Percentiles rank a stretch among this genome's conserved stretches.
These are phyloP conservation scores for Lumnitzera littorea DNA, from an alignment of 345 rosid species.

Conservation along the genomic window DNA sequence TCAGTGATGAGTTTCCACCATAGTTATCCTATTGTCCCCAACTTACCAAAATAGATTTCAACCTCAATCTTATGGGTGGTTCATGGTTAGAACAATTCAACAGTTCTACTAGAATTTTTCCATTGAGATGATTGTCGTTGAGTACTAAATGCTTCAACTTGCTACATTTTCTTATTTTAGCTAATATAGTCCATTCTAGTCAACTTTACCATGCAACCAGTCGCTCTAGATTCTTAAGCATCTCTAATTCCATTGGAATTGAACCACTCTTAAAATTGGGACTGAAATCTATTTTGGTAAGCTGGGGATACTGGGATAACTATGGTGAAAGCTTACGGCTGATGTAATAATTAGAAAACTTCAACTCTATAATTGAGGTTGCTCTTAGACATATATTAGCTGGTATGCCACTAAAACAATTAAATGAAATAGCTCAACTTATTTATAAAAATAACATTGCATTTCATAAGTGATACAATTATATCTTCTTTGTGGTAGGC, in stretches of 20 bases:
- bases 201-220: slow-evolving; percentile 88
- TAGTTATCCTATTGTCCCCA: slow-evolving; percentile 62
- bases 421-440: too few relatives aligned
- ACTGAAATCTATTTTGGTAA: slow-evolving; percentile 70
- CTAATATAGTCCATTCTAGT: slow-evolving; percentile 63
- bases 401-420: slow-evolving; percentile 27
- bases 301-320: slow-evolving; percentile 70
- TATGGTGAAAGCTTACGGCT: slow-evolving; percentile 67
- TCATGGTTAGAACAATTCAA: slow-evolving; percentile 74
- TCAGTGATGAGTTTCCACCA: slow-evolving; percentile 68
- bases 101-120: slow-evolving; percentile 63
- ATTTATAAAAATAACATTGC: too few relatives aligned
- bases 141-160: slow-evolving; percentile 58
- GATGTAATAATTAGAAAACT: slow-evolving; percentile 62
- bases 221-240: slow-evolving; percentile 73
- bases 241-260: slow-evolving; percentile 72
- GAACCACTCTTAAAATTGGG: slow-evolving; percentile 75
- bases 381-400: slow-evolving; percentile 80
- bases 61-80: slow-evolving; percentile 77
- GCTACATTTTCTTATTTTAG: slow-evolving; percentile 31
- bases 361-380: slow-evolving; percentile 60
- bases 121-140: slow-evolving; percentile 71
- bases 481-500: too few relatives aligned
- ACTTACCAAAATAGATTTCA: slow-evolving; percentile 68
- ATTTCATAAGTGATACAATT: too few relatives aligned